A percentile compares a stretch with the other conserved stretches of the same genome.
Evolutionary conservation across 129 eudicot species (phyloP).

Genomic region (Heracleum sosnowskyi): DNA sequence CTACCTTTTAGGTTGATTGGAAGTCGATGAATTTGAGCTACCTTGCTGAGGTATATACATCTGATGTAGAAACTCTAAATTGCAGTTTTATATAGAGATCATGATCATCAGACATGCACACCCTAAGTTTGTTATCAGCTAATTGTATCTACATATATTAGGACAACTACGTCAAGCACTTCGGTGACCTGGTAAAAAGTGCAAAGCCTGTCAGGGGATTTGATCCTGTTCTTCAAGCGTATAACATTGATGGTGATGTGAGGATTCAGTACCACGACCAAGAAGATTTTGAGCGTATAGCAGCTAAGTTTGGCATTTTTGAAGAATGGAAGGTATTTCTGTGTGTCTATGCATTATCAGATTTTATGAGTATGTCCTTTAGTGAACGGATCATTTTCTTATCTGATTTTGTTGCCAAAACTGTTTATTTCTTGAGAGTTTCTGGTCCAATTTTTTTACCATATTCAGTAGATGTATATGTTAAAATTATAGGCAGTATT

Average conservation of each 20-base stretch:
- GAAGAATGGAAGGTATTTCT: conserved; percentile 98
- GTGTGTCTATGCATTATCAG: neutral
- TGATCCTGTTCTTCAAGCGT: conserved; percentile 48
- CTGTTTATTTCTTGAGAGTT: neutral
- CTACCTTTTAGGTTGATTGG: conserved; percentile 70
- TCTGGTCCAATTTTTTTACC: neutral
- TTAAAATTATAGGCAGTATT: neutral
- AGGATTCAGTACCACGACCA: conserved; percentile 72
- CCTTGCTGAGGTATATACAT: conserved; percentile 64
- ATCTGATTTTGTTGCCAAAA: neutral
- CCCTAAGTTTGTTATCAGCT: conserved; percentile 7
- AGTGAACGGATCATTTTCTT: neutral
- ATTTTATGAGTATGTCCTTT: neutral
- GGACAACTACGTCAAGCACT: conserved; percentile 72
- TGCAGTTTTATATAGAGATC: neutral
- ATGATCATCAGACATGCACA: neutral
- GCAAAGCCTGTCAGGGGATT: conserved; percentile 58
- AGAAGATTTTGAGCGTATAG: conserved; percentile 62
- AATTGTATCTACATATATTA: conserved; percentile 18
- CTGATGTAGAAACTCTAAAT: conserved; percentile 3
- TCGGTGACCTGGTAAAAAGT: conserved; percentile 56
- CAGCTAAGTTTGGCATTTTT: conserved; percentile 86
- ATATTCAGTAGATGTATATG: neutral
- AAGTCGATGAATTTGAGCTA: conserved; percentile 86
- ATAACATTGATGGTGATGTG: conserved; percentile 63